Base-by-base conservation (phyloP, 345 rosid genomes). In the Cardamine resedifolia region DNA sequence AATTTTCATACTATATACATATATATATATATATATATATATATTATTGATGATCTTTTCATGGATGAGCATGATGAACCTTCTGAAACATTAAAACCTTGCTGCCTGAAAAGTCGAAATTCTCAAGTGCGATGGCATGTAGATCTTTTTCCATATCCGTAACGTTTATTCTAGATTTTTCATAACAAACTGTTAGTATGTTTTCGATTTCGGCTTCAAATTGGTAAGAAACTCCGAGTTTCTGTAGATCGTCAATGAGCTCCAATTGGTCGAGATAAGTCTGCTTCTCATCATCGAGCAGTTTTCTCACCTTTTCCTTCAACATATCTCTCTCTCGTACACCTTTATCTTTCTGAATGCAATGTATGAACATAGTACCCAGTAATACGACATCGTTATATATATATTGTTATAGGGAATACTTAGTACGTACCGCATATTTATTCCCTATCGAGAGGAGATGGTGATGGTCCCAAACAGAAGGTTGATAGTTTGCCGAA, bases 181-280 rank as follows among this genome's bases (percentile, higher is more conserved):
- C 18, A 56, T 58, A 24, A 82, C 15, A 21, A 48, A 19, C 21
- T 39, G 68, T 9, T 78, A 83, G 38, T 78, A 68, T 16, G 10
- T 5, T 23, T 2, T 30, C n/a, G 36, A 68, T 74, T 74, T 86
- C 85, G 1, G 6, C 10, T 33, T 81, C 71, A 21, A 88, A 88
- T 78, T 80, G 88, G 36, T 86, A 83, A 10, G 76, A 57, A 16
- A 86, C 26, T 2, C 90, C 90, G 6, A 74, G 73, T 67, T 57
- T 58, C 1, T 60, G 61, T 58, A 74, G 21, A 57, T 74, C 67
- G 3, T 74, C 78, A 48, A 74, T 66, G 30, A 74, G 31, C 34
- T 66, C 66, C 36, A 66, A 26, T 27, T 38, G 43, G 4, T 57
- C 58, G 8, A 66, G 26, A 48, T 58, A 16, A 48, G 59, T 58